Base-by-base conservation (phyloP, 2,329 filamentous ascomycete species). In the Stenocarpella maydis region DNA sequence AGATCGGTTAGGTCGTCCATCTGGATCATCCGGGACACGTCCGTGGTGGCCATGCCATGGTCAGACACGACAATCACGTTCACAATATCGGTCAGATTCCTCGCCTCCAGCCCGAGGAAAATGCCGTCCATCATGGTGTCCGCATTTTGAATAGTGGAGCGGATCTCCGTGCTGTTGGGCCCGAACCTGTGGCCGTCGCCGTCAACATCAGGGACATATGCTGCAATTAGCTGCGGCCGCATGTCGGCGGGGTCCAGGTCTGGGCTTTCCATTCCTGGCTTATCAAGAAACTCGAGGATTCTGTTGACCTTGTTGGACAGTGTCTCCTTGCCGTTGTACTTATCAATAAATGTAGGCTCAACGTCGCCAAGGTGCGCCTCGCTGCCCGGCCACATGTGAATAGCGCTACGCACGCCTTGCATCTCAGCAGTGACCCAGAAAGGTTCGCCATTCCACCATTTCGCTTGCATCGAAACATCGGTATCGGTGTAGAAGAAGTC, bases 301-400 rank as follows among this genome's bases (percentile, higher is more conserved):
- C 94, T 88, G 39, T 89, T 83, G 17, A 95, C 92, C 79, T 99
- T 99, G 43, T 86, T 87, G 0, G 87, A 78, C 1, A 99, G 85
- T 39, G 83, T 78, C 81, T 98, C 95, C 0, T 91, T 87, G 10
- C 89, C 90, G 74, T 97, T 95, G 82, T 88, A 99, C 75, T 90
- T 91, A 81, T 98, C 96, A 60, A 98, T 79, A 75, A 93, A 93
- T 12, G 89, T 90, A 2, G 95, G 93, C 72, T 95, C 90, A 21
- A 90, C 83, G n/a, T 86, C 84, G 21, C 50, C 85, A 71, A 97
- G 92, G 78, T 94, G 91, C 7, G 95, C 95, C 81, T 99, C 96
- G 52, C 93, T 97, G 2, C 96, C 96, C 1, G 96, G 96, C 96
- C 96, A 99, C 96, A 99, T 99, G 78, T 99, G 96, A 31, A 99